Evolutionary conservation across 306 rosid genomes (phyloP), one percentile per base, ranked within the genome.

Genomic region (Rosa multiflora): DNA sequence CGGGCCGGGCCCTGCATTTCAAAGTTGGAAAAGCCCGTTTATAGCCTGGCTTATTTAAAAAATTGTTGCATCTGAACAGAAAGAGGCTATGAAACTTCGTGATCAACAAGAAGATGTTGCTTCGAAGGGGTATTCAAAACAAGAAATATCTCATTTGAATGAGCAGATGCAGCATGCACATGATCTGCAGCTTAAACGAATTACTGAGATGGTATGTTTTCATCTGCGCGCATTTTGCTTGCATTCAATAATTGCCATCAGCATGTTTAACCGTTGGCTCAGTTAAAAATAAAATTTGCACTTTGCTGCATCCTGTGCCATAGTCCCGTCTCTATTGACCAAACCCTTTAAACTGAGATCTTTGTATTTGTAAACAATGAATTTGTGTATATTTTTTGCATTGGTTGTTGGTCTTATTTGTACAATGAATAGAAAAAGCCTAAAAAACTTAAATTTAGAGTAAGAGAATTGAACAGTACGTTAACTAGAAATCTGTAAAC

Each of bases 121-220:
- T 80, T 76, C 90, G 74, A 73, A 85, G 82, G 96, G 93, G 67
- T 85, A 82, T 81, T 70, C 97, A 1, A 73, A 87, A 51, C 40
- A 35, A 46, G 87, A 89, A 75, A 86, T 84, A 70, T 55, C 21
- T 21, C 85, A 79, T 56, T 67, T 94, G 66, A 87, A 87, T 85
- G 85, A 87, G 75, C 87, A 83, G 79, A 88, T 89, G 89, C 86
- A 86, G 61, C 88, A 40, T 37, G 68, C 91, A 71, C 82, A 90
- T 79, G 96, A 88, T 1, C 88, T 85, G 18, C 97, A 94, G 83
- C 91, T 94, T 32, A 82, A 86, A 70, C 90, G 89, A 81, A 90
- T 94, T 83, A 87, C 93, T 61, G 97, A 88, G 86, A 90, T 92
- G 97, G 98, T 94, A 89, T 32, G 52, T 56, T 56, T 71, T 74